Percentiles rank a stretch among this genome's conserved stretches.
Evolutionary conservation across 1,139 yeast genomes (phyloP).

Genomic region (Taphrina communis): DNA sequence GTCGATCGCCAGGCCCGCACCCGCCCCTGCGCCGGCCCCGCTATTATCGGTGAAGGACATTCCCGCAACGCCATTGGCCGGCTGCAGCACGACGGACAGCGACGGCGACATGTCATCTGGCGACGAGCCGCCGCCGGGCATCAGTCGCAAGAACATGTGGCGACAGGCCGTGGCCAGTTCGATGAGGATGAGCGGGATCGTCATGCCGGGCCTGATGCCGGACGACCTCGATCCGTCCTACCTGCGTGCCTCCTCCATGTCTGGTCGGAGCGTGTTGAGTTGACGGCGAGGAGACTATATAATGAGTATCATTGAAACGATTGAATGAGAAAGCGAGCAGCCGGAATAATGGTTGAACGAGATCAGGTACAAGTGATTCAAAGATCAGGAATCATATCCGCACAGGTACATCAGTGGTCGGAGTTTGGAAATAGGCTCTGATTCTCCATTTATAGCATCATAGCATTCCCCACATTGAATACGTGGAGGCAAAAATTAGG

Average conservation of each 20-base stretch:
- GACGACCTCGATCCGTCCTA: constrained; percentile 11
- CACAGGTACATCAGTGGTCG: not conserved
- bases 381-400: not conserved
- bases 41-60: constrained; percentile 32
- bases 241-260: constrained; percentile 1
- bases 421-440: not conserved
- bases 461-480: too few relatives aligned
- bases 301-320: not conserved
- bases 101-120: constrained; percentile 12
- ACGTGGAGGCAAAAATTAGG: too few relatives aligned
- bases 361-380: too few relatives aligned
- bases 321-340: too few relatives aligned
- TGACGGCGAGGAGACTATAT: not conserved
- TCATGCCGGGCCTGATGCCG: constrained; percentile 20
- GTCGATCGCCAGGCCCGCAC: constrained; percentile 8
- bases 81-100: not conserved
- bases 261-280: constrained; percentile 7
- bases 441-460: too few relatives aligned
- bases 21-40: constrained; percentile 10
- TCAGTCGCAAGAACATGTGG: constrained; percentile 25
- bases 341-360: too few relatives aligned
- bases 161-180: constrained; percentile 30
- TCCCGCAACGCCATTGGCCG: constrained; percentile 10
- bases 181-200: constrained; percentile 36
- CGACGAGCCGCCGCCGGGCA: constrained; percentile 26